These are phyloP conservation scores for Beverwykella pulmonaria DNA, from an alignment of 495 filamentous ascomycete species.

Conservation along the genomic window DNA sequence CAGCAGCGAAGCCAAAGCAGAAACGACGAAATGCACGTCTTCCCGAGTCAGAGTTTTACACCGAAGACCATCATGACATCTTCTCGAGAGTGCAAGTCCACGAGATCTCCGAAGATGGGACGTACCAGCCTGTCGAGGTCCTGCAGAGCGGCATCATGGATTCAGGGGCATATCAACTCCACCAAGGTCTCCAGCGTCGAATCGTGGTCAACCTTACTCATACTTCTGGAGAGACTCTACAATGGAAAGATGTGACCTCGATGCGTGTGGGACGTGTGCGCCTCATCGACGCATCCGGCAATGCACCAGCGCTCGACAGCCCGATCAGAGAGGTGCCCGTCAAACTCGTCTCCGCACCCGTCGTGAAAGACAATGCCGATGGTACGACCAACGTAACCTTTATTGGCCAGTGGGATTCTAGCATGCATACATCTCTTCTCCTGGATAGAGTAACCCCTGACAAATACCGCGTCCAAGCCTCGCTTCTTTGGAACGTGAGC, in stretches of 20 bases:
- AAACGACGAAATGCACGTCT: slow-evolving; percentile 67
- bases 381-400: slow-evolving; percentile 88
- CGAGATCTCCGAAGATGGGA: slow-evolving; percentile 86
- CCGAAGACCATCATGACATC: slow-evolving; percentile 90
- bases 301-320: slow-evolving; percentile 75
- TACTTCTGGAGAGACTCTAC: slow-evolving; percentile 81
- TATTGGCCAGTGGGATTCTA: slow-evolving; percentile 93
- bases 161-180: slow-evolving; percentile 86
- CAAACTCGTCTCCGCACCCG: slow-evolving; percentile 72
- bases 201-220: slow-evolving; percentile 84
- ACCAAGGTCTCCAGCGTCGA: slow-evolving; percentile 90
- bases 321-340: slow-evolving; percentile 73
- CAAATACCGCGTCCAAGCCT: slow-evolving; percentile 87
- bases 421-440: slow-evolving; percentile 82
- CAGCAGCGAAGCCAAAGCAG: slow-evolving; percentile 59
- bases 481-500: slow-evolving; percentile 77
- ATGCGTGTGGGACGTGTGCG: slow-evolving; percentile 78
- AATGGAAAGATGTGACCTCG: slow-evolving; percentile 78
- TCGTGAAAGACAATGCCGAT: slow-evolving; percentile 78
- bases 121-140: slow-evolving; percentile 91
- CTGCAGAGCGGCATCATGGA: slow-evolving; percentile 81
- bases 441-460: slow-evolving; percentile 88
- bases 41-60: slow-evolving; percentile 88
- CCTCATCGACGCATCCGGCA: slow-evolving; percentile 80
- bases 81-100: slow-evolving; percentile 84